Evolutionary conservation across 495 filamentous ascomycete species (phyloP).

Genomic region (Aspergillus ostianus): DNA sequence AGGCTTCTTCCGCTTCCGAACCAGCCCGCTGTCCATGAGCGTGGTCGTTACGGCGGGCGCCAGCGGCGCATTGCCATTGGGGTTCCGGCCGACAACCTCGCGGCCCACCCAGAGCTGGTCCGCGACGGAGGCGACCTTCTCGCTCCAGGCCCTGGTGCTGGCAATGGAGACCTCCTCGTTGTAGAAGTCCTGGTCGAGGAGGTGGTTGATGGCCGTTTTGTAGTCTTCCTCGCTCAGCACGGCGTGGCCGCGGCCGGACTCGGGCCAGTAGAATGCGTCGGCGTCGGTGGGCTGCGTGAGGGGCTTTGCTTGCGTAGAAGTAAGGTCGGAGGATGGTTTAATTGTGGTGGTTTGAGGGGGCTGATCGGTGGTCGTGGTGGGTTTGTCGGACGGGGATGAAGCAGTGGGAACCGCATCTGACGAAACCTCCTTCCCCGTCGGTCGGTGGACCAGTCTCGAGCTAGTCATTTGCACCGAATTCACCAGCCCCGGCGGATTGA

Average conservation of each 20-base stretch:
- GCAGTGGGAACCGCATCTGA: background rate
- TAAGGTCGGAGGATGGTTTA: background rate
- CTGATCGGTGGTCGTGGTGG: constrained; percentile 8
- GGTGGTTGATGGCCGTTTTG: constrained; percentile 69
- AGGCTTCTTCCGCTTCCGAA: constrained; percentile 44
- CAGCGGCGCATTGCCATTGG: constrained; percentile 15
- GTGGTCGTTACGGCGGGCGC: constrained; percentile 38
- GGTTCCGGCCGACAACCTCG: constrained; percentile 48
- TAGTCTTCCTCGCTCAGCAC: constrained; percentile 72
- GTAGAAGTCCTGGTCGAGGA: constrained; percentile 84
- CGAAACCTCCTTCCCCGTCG: constrained; percentile 6
- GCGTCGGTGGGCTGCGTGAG: constrained; percentile 18
- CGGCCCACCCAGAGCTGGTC: constrained; percentile 56
- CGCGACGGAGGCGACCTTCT: constrained; percentile 53
- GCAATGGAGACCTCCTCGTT: constrained; percentile 62
- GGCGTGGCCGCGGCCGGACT: constrained; percentile 63
- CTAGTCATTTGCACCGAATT: constrained; percentile 43
- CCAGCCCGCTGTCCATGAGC: constrained; percentile 41
- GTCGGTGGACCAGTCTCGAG: constrained; percentile 14
- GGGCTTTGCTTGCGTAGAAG: background rate
- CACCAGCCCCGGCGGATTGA: constrained; percentile 52
- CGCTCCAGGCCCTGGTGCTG: constrained; percentile 73
- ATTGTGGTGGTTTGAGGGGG: constrained; percentile 20
- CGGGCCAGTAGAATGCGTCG: constrained; percentile 68
- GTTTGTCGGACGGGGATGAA: background rate